Base-by-base conservation (phyloP, 208 protist species). In the Wallacemonas sp. region DNA sequence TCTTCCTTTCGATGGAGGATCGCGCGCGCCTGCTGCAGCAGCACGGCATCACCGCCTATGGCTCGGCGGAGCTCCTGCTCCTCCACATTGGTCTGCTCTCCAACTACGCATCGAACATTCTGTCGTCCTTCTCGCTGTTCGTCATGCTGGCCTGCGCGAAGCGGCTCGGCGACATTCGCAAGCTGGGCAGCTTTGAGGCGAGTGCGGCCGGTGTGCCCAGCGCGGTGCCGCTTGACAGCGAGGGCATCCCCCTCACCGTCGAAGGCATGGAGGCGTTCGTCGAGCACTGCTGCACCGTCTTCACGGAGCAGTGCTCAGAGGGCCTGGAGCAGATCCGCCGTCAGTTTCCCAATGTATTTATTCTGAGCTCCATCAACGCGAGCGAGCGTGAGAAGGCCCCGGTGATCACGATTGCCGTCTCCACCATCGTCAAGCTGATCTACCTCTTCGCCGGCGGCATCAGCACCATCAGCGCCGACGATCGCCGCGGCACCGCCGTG, bases 371-470 rank as follows among this genome's bases (percentile, higher is more conserved):
- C 19, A 38, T 66, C 17, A 34, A 52, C 52, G 72, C 68, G 21
- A 29, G 44, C 1, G 60, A 38, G 41, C 33, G 36, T 12, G 56
- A 65, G 8, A 39, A 52, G 21, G 72, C 79, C 4, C 65, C 70
- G 12, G 73, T 76, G 6, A 17, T 83, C n/a, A 68, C 68, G 11
- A 71, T 83, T 6, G 57, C 61, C 21, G 46, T 81, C 26, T 86
- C 76, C 23, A 52, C 61, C 1, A 52, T 86, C 6, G 43, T 84
- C 23, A 89, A 89, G 62, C 70, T 85, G 16, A 64, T 89, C 36
- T 86, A 78, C 48, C 68, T 89, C 29, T 85, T 89, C 62, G 79
- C 83, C 17, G 83, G 83, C 21, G 83, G 83, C 11, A 65, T 81
- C 60, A 69, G 56, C 60, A 83, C 69, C 65, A 89, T 89, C 73